These are phyloP conservation scores for Leccinum solheimii DNA, from an alignment of 1,284 basidiomycete genomes.

Conservation along the genomic window DNA sequence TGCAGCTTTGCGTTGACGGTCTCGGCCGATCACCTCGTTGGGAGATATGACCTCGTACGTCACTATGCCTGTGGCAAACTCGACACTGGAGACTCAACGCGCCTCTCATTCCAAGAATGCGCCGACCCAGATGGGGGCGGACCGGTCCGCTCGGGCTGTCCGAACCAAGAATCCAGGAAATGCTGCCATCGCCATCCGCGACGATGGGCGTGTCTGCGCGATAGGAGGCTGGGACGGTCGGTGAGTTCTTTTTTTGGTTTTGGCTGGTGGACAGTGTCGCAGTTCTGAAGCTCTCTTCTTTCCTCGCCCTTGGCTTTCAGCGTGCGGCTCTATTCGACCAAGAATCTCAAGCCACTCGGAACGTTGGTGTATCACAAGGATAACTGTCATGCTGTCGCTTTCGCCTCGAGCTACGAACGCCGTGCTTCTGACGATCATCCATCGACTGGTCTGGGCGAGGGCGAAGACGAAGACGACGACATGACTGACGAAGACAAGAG, in stretches of 20 bases:
- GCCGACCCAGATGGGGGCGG: slow-evolving; percentile 15
- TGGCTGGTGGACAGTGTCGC: background rate
- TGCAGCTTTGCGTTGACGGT: slow-evolving; percentile 53
- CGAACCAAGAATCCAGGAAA: slow-evolving; percentile 83
- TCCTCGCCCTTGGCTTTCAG: slow-evolving; percentile 39
- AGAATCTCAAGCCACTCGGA: slow-evolving; percentile 75
- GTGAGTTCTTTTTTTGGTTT: slow-evolving; percentile 44
- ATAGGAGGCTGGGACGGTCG: slow-evolving; percentile 88
- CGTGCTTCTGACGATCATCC: background rate
- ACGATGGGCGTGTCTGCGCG: slow-evolving; percentile 75
- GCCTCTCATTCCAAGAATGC: slow-evolving; percentile 4
- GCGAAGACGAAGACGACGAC: slow-evolving; percentile 42
- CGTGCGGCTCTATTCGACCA: slow-evolving; percentile 76
- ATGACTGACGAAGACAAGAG: slow-evolving; percentile 52
- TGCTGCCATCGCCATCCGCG: slow-evolving; percentile 68
- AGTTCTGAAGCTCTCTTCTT: background rate
- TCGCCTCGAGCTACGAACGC: slow-evolving; percentile 44
- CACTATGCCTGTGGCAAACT: background rate
- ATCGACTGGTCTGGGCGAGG: slow-evolving; percentile 10
- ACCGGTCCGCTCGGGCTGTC: slow-evolving; percentile 34
- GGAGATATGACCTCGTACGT: slow-evolving; percentile 61
- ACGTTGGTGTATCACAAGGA: slow-evolving; percentile 78
- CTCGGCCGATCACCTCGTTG: slow-evolving; percentile 48
- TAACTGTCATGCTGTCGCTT: slow-evolving; percentile 68
- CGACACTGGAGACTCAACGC: too few species aligned